A percentile compares a stretch with the other conserved stretches of the same genome.
Conservation (phyloP, 306 rosid species). For the Quercus robur region DNA sequence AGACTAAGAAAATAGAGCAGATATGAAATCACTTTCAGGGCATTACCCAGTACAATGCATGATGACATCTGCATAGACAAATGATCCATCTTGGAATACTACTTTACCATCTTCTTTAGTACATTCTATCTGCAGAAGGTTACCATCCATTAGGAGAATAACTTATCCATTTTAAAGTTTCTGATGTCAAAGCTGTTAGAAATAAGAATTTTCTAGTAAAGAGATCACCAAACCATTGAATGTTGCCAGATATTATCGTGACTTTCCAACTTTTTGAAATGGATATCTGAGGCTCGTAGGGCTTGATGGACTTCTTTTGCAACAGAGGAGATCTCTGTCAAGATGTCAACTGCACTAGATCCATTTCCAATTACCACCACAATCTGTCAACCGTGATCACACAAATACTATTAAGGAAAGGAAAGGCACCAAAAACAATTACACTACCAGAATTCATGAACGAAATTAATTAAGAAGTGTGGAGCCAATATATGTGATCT, state of each 20-base stretch:
- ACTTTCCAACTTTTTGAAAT: not conserved
- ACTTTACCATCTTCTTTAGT: constrained; percentile 11
- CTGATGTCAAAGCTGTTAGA: not conserved
- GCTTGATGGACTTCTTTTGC: constrained; percentile 2
- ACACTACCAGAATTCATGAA: not conserved
- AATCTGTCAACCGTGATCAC: not conserved
- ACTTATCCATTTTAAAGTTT: not conserved
- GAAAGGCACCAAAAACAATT: not conserved
- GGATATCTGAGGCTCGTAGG: not conserved
- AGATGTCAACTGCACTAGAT: not conserved
- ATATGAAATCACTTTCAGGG: not conserved
- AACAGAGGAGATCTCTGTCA: constrained; percentile 1
- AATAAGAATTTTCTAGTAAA: not conserved
- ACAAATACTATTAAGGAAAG: not conserved
- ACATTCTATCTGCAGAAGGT: constrained; percentile 20
- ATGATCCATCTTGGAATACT: constrained; percentile 11
- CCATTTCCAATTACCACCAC: constrained; percentile 4
- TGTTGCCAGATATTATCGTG: not conserved
- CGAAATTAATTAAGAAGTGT: not conserved
- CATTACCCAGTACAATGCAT: constrained; percentile 27
- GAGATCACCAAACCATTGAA: not conserved
- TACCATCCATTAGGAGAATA: not conserved
- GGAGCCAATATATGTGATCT: not conserved
- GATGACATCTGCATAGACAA: constrained; percentile 9
- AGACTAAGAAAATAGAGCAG: no score